A percentile compares a stretch with the other conserved stretches of the same genome.
These are phyloP conservation scores for Wallacemonas collosoma DNA, from an alignment of 208 protist genomes.

Conservation along the genomic window DNA sequence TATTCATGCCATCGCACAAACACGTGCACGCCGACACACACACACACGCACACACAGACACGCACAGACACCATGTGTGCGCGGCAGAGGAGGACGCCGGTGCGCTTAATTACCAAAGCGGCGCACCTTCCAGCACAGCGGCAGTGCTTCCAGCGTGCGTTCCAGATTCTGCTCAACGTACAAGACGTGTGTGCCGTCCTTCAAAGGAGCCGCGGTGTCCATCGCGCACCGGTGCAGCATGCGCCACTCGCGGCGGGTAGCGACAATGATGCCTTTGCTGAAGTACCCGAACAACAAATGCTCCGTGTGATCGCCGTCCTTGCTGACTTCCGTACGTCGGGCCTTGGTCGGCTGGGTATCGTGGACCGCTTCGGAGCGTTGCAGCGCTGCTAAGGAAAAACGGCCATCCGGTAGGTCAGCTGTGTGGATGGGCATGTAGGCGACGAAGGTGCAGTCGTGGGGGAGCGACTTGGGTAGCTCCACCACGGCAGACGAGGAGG, in stretches of 20 bases:
- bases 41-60: slow-evolving; percentile 19
- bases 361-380: neutral
- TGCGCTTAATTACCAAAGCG: slow-evolving; percentile 84
- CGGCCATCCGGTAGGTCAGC: neutral
- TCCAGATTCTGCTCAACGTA: slow-evolving; percentile 85
- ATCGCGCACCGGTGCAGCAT: slow-evolving; percentile 69
- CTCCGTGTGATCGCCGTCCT: slow-evolving; percentile 3
- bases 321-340: neutral
- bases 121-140: slow-evolving; percentile 89
- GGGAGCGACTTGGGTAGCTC: slow-evolving; percentile 35
- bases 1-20: too few relatives aligned
- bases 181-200: slow-evolving; percentile 50
- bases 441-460: slow-evolving; percentile 48
- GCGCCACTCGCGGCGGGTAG: slow-evolving; percentile 51
- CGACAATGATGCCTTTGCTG: slow-evolving; percentile 67
- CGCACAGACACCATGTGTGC: neutral
- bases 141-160: slow-evolving; percentile 73
- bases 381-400: slow-evolving; percentile 4
- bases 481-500: neutral
- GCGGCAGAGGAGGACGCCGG: too few relatives aligned
- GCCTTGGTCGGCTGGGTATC: neutral
- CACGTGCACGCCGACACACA: too few relatives aligned
- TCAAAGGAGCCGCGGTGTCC: slow-evolving; percentile 72
- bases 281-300: slow-evolving; percentile 59
- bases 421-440: slow-evolving; percentile 17